phyloP scores from a whole-genome alignment of 768 basidiomycete species.

The Trametes sanguinea region DNA sequence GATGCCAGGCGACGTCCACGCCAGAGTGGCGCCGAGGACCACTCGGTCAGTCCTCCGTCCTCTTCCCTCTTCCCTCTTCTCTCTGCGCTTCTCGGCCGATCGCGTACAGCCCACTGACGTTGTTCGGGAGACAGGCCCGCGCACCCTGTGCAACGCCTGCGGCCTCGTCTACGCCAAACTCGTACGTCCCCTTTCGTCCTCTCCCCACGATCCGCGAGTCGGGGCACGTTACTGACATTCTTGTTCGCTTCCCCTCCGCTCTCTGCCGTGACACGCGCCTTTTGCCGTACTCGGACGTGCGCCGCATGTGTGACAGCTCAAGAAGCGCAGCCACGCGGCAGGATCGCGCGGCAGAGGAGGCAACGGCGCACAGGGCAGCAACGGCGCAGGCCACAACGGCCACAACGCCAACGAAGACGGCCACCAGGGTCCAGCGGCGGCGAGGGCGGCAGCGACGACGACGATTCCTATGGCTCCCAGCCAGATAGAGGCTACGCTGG shows the following conservation, averaged over 20 bases:
- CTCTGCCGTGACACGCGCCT: background rate
- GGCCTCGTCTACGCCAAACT: slow-evolving; percentile 87
- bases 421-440: slow-evolving; percentile 26
- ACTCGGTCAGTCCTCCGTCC: slow-evolving; percentile 54
- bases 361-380: background rate
- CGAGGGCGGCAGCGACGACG: slow-evolving; percentile 34
- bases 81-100: slow-evolving; percentile 6
- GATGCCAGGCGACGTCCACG: slow-evolving; percentile 81
- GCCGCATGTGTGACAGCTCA: slow-evolving; percentile 23
- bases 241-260: background rate
- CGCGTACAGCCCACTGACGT: slow-evolving; percentile 13
- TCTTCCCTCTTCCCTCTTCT: background rate
- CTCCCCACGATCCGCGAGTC: slow-evolving; percentile 3
- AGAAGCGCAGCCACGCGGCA: slow-evolving; percentile 33
- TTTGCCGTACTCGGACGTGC: background rate
- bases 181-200: slow-evolving; percentile 42
- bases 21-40: slow-evolving; percentile 88
- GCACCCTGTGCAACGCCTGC: slow-evolving; percentile 85
- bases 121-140: slow-evolving; percentile 53
- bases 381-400: background rate
- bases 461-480: slow-evolving; percentile 33
- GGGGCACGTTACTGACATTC: background rate
- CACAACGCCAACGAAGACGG: slow-evolving; percentile 19
- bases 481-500: slow-evolving; percentile 27
- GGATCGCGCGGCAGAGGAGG: slow-evolving; percentile 25